phyloP scores from a whole-genome alignment of 1,284 basidiomycete species.

The Omphalotus olearius region DNA sequence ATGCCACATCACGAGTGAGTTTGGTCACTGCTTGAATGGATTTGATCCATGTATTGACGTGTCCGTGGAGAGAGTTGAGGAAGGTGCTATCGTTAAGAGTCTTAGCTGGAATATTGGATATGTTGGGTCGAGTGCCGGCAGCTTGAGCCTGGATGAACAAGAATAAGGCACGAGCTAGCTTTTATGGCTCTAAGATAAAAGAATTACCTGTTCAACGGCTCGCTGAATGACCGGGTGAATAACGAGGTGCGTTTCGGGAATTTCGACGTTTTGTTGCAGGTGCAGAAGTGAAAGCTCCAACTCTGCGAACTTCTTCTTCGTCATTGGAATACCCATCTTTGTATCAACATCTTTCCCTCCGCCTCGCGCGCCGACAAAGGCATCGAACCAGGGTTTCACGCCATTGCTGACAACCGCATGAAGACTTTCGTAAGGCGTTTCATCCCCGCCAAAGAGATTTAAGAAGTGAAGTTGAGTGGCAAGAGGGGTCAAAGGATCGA shows the following conservation, averaged over 20 bases:
- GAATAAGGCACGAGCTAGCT: constrained; percentile 14
- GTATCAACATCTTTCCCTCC: constrained; percentile 76
- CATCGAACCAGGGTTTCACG: constrained; percentile 98
- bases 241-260: constrained; percentile 91
- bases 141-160: constrained; percentile 44
- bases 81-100: constrained; percentile 86
- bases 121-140: constrained; percentile 58
- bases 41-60: constrained; percentile 98
- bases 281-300: constrained; percentile 95
- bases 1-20: constrained; percentile 87
- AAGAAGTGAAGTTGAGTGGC: constrained; percentile 88
- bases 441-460: constrained; percentile 88
- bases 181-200: too few species aligned
- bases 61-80: constrained; percentile 89
- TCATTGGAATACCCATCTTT: constrained; percentile 97
- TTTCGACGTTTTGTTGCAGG: constrained; percentile 98
- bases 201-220: constrained; percentile 69
- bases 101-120: constrained; percentile 73
- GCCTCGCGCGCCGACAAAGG: constrained; percentile 81
- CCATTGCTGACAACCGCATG: constrained; percentile 96
- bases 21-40: constrained; percentile 97
- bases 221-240: constrained; percentile 90
- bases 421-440: constrained; percentile 92
- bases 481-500: constrained; percentile 79
- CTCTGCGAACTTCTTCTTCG: constrained; percentile 99